Base-by-base conservation (phyloP, 805 yeast species). In the Ogataea pini region DNA sequence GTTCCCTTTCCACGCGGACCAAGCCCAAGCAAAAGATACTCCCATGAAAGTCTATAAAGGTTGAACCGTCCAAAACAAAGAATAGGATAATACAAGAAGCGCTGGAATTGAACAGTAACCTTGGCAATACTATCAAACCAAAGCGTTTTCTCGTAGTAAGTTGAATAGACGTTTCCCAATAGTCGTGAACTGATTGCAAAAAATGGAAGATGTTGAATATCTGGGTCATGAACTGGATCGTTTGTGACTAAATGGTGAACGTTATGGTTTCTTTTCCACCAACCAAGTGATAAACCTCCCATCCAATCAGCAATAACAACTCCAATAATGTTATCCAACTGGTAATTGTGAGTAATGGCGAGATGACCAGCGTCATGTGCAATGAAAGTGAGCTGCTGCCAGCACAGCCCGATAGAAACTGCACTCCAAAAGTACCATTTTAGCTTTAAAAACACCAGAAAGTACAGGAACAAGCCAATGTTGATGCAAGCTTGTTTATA, bases 211-310 rank as follows among this genome's bases (percentile, higher is more conserved):
- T 89, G 96, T 67, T 89, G 97, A 62, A 89, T 90, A 68, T 89
- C 97, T 0, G 97, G 97, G 60, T 89, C 97, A 62, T 90, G 96
- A 1, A 86, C 85, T 0, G 97, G 96, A 62, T 89, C 96, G 65
- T 89, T 89, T n/a, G 96, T 86, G 46, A 89, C 77, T 44, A 89
- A 69, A 64, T 89, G 97, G 67, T 89, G 97, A n/a, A 89, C 95
- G 63, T 89, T 89, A 68, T 89, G 97, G 66, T 87, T 89, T 44
- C 91, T 75, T 59, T 89, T 90, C 97, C 97, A 89, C 97, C 97
- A 89, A 2, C 96, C 96, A 17, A 89, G 62, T 39, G 96, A 86
- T 36, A 89, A 72, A 0, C 97, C 97, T n/a, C 97, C 97, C 44
- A 82, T 67, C 72, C 76, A 89, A 52, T 87, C 81, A 1, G 96